Evolutionary conservation across 2,329 filamentous ascomycete genomes (phyloP).

Genomic region (Aquanectria penicillioides): DNA sequence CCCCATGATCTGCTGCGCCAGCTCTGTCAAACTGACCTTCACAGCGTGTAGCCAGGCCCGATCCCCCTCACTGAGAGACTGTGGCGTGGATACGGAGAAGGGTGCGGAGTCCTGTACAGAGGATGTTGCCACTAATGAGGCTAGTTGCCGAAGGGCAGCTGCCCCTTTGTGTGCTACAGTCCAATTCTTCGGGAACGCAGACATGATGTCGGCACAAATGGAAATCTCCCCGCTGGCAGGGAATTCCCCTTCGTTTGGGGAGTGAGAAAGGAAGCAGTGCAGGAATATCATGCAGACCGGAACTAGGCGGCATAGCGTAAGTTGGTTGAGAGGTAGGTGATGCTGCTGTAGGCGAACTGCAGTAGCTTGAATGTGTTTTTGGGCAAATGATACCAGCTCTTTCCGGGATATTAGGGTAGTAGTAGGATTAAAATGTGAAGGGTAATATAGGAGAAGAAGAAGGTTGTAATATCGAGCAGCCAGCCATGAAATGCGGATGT

Average conservation of each 20-base stretch:
- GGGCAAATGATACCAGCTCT: slow-evolving; percentile 51
- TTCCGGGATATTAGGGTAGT: slow-evolving; percentile 40
- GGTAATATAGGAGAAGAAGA: slow-evolving; percentile 54
- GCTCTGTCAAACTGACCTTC: neutral
- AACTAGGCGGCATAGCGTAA: slow-evolving; percentile 52
- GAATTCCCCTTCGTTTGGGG: slow-evolving; percentile 23
- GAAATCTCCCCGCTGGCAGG: slow-evolving; percentile 47
- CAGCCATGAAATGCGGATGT: slow-evolving; percentile 53
- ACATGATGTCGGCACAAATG: slow-evolving; percentile 46
- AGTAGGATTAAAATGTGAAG: slow-evolving; percentile 50
- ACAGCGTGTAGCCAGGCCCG: neutral
- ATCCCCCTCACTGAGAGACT: neutral
- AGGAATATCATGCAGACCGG: slow-evolving; percentile 50
- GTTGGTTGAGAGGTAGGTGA: slow-evolving; percentile 54
- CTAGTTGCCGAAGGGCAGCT: slow-evolving; percentile 42
- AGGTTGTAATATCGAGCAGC: slow-evolving; percentile 53
- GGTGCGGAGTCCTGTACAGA: neutral
- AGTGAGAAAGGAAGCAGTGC: slow-evolving; percentile 35
- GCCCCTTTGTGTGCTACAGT: slow-evolving; percentile 46
- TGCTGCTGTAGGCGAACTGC: slow-evolving; percentile 53
- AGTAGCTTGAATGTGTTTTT: slow-evolving; percentile 54
- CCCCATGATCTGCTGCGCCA: slow-evolving; percentile 3
- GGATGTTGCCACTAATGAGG: slow-evolving; percentile 22
- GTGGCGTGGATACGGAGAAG: neutral
- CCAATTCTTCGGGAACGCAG: slow-evolving; percentile 51